These are phyloP conservation scores for Rosellinia necatrix DNA, from an alignment of 2,329 filamentous ascomycete species.

Conservation along the genomic window DNA sequence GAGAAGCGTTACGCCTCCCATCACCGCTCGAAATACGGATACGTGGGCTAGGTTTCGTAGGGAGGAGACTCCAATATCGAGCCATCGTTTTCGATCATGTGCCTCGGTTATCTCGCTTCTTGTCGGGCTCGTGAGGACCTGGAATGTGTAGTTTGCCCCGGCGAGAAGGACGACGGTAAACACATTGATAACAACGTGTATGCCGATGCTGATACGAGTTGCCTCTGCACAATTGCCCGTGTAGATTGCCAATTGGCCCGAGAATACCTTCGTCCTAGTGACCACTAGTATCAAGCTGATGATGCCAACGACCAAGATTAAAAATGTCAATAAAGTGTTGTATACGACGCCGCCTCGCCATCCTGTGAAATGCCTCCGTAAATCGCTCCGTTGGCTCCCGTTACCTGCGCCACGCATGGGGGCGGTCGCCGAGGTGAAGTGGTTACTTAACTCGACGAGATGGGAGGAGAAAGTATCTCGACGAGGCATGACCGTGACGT, in stretches of 20 bases:
- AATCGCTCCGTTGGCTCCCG: conserved; percentile 37
- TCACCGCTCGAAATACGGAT: conserved; percentile 45
- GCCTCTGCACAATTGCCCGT: conserved; percentile 46
- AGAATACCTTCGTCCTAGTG: conserved; percentile 41
- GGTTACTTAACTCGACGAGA: conserved; percentile 44
- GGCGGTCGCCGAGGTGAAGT: conserved; percentile 35
- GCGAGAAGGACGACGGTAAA: conserved; percentile 50
- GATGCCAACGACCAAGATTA: conserved; percentile 45
- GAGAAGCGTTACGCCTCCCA: conserved; percentile 48
- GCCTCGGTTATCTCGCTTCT: conserved; percentile 53
- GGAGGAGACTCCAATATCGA: conserved; percentile 60
- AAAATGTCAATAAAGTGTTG: conserved; percentile 47
- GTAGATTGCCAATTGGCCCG: conserved; percentile 45
- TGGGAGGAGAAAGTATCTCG: conserved; percentile 42
- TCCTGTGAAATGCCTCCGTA: conserved; percentile 44
- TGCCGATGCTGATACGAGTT: conserved; percentile 45
- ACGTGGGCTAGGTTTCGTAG: conserved; percentile 54
- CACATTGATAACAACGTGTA: conserved; percentile 52
- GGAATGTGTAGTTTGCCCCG: conserved; percentile 58
- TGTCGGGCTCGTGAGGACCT: conserved; percentile 59
- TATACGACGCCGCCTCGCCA: conserved; percentile 55
- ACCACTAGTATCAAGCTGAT: conserved; percentile 46
- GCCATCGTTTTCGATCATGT: conserved; percentile 52
- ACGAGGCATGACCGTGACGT: conserved; percentile 40
- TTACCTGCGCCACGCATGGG: conserved; percentile 32